These are phyloP conservation scores for Isabelozyma rhagii DNA, from an alignment of 805 yeast species.

Conservation along the genomic window DNA sequence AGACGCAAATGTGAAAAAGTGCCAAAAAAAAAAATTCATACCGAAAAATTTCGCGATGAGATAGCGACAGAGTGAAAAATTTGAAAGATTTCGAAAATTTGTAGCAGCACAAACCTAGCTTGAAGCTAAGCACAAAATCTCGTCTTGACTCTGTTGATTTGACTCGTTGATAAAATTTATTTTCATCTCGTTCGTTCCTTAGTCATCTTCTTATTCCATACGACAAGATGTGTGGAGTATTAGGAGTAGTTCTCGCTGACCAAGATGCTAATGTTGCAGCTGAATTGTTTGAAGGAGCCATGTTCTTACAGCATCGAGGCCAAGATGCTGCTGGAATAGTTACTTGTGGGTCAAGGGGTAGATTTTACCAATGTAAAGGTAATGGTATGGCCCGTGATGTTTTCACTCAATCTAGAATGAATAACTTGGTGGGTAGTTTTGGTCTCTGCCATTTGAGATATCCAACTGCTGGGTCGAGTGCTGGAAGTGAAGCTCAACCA, in stretches of 20 bases:
- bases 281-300: conserved; percentile 87
- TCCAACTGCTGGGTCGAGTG: conserved; percentile 96
- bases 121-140: not conserved
- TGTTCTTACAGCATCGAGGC: conserved; percentile 94
- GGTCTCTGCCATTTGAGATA: conserved; percentile 94
- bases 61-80: no score
- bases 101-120: not conserved
- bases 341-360: conserved; percentile 90
- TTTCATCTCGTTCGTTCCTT: not conserved
- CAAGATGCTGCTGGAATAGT: conserved; percentile 99
- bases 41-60: not conserved
- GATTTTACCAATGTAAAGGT: conserved; percentile 96
- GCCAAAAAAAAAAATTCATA: not conserved
- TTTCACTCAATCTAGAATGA: conserved; percentile 78
- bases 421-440: conserved; percentile 84
- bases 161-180: not conserved
- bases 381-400: conserved; percentile 99
- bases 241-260: conserved; percentile 83
- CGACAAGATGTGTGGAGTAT: conserved; percentile 84
- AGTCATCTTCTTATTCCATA: not conserved
- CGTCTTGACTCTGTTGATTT: not conserved
- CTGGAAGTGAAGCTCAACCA: conserved; percentile 97
- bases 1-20: not conserved
- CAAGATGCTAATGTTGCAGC: conserved; percentile 73
- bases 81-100: not conserved